Evolutionary conservation across 768 basidiomycete species (phyloP), one percentile per base, ranked within the genome.

Genomic region (Gyrodon lividus): DNA sequence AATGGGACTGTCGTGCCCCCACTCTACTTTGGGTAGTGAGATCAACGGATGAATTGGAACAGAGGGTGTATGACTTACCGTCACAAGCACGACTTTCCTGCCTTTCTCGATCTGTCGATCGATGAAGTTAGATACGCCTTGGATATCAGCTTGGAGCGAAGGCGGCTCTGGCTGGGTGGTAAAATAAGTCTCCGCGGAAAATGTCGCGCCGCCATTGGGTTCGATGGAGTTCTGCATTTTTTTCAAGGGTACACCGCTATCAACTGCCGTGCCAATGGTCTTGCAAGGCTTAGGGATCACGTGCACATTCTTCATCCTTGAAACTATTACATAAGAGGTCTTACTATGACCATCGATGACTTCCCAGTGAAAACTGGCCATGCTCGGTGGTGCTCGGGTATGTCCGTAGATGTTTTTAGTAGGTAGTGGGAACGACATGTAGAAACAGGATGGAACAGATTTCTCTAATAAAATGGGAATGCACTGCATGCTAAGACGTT

Each of bases 1-100:
- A 99, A 74, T 3, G 96, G 96, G 6, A 98, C 96, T 2, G 95
- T 98, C 16, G 97, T 99, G 53, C 97, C 96, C 49, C 96, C 97
- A 67, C 95, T 98, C 97, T 98, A 46, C 37, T 46, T 46, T 53
- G 1, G 43, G 48, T 39, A 40, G 46, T 57, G 31, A 60, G 58
- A 53, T 62, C 33, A 51, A 45, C 37, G 44, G 19, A 31, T 51
- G 39, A 26, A 45, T 26, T 50, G 24, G 45, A 51, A 31, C 40
- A 49, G 9, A 39, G 24, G 19, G 48, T 42, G 43, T 31, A 42
- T 19, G 9, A 72, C 89, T 70, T 67, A 98, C 95, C 56, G 97
- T 99, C 43, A 99, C 92, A 41, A 99, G 79, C 8, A 96, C 97
- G 34, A 99, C 89, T 55, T 83, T 84, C 56, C 84, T 81, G 20